Percentiles rank a stretch among this genome's conserved stretches.
These are phyloP conservation scores for Penicillium griseofulvum DNA, from an alignment of 2,329 filamentous ascomycete species.

Conservation along the genomic window DNA sequence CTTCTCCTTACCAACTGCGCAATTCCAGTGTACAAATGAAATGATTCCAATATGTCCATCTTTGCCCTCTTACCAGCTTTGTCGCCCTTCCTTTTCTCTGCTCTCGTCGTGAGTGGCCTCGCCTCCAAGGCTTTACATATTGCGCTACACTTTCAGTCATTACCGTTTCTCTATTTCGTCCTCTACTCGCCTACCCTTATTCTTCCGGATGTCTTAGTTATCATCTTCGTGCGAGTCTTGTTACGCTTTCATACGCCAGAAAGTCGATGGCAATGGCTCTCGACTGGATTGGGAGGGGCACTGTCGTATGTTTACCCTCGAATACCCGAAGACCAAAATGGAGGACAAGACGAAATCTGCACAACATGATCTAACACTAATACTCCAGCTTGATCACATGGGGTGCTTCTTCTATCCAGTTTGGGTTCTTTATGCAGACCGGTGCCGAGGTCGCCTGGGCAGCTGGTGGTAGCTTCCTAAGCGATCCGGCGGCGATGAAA, in stretches of 20 bases:
- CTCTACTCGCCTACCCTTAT: constrained; percentile 42
- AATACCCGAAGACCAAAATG: background rate
- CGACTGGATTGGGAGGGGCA: constrained; percentile 24
- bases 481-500: constrained; percentile 38
- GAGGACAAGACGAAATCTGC: background rate
- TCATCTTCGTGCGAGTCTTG: constrained; percentile 29
- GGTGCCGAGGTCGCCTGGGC: constrained; percentile 42
- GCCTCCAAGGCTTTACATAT: constrained; percentile 36
- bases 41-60: constrained; percentile 24
- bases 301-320: constrained; percentile 27
- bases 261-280: constrained; percentile 23
- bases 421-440: constrained; percentile 42
- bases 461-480: constrained; percentile 35
- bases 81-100: constrained; percentile 28
- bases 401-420: constrained; percentile 35
- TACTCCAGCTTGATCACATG: constrained; percentile 30
- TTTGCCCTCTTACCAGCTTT: constrained; percentile 19
- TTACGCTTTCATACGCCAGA: constrained; percentile 25
- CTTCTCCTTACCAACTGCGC: background rate
- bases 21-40: constrained; percentile 16
- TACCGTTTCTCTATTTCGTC: constrained; percentile 34
- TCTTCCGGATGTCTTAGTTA: constrained; percentile 34
- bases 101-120: constrained; percentile 32
- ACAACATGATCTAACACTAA: constrained; percentile 1
- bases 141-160: constrained; percentile 31